Base-by-base conservation (phyloP, 228 moss, liverwort and hornwort species). In the Sphagnum fallax region DNA sequence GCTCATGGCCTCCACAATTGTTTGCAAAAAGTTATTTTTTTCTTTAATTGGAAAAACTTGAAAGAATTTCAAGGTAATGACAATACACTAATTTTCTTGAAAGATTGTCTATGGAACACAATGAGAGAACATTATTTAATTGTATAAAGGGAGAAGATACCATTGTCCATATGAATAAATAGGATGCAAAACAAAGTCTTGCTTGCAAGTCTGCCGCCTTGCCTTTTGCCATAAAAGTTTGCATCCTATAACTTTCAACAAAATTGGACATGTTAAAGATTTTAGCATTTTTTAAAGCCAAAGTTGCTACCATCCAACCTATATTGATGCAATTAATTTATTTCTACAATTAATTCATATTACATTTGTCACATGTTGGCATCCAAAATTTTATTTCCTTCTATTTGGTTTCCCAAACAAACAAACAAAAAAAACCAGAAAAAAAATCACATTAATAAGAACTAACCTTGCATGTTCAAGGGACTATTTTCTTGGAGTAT, bases 191-290 rank as follows among this genome's bases (percentile, higher is more conserved):
- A 1, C 32, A 32, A 32, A 32, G 32, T 32, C 32, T 0, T 32
- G 52, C 70, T 49, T 60, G 70, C 49, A 70, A 50, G 61, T 63
- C n/a, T 50, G 70, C 70, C 16, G 63, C 61, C 61, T 70, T 70
- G 15, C 70, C 70, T 70, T 70, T 62, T 13, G 70, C 70, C 49
- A 70, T 5, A 12, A 62, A 61, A 18, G 70, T 62, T 52, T 70
- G 70, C 4, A 61, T 52, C 62, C 18, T 70, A 48, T 51, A 16
- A 61, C n/a, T 47, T 8, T 70, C 70, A 61, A 70, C 4, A n/a
- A 62, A 61, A 50, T 5, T 70, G 18, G 61, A 61, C 15, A 70
- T 50, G 6, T 49, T 50, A 6, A 51, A 61, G 8, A 70, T 70
- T 50, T 70, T 62, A 6, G 70, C 62, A 62, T 70, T 70, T 50